These are phyloP conservation scores for Funneliformis geosporum DNA, from an alignment of 192 early-diverging fungal genomes.

Conservation along the genomic window DNA sequence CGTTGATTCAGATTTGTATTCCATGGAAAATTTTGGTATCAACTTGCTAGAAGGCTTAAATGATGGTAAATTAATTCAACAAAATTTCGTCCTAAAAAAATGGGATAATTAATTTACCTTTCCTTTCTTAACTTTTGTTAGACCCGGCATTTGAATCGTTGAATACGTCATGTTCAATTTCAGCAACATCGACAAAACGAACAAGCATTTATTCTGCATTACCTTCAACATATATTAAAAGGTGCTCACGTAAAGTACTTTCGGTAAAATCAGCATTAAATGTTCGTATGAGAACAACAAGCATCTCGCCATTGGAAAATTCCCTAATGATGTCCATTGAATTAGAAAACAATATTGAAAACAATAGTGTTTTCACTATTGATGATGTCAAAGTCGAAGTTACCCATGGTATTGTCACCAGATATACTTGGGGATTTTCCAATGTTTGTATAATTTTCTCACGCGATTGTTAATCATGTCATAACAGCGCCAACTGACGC, in stretches of 20 bases:
- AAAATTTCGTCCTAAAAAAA: not conserved
- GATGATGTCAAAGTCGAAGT: slow-evolving; percentile 56
- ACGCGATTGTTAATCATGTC: not conserved
- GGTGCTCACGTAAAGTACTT: slow-evolving; percentile 41
- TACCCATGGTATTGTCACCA: slow-evolving; percentile 50
- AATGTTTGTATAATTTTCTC: not conserved
- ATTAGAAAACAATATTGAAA: slow-evolving; percentile 56
- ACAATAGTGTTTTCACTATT: slow-evolving; percentile 48
- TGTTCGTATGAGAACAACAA: slow-evolving; percentile 58
- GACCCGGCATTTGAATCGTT: slow-evolving; percentile 17
- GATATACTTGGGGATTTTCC: slow-evolving; percentile 35
- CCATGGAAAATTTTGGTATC: slow-evolving; percentile 51
- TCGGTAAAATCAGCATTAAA: slow-evolving; percentile 52
- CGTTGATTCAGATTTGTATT: slow-evolving; percentile 49
- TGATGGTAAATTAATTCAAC: slow-evolving; percentile 40
- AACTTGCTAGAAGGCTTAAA: slow-evolving; percentile 53
- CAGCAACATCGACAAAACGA: slow-evolving; percentile 36
- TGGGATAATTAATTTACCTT: not conserved
- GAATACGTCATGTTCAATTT: slow-evolving; percentile 30
- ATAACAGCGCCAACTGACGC: not conserved
- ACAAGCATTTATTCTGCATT: slow-evolving; percentile 30
- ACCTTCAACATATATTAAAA: slow-evolving; percentile 38
- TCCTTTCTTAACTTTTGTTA: not conserved
- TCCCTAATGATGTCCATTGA: slow-evolving; percentile 63
- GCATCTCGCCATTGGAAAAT: slow-evolving; percentile 55